Evolutionary conservation across 352 stramenopile genomes (phyloP).

Genomic region (Nothophytophthora sp.): DNA sequence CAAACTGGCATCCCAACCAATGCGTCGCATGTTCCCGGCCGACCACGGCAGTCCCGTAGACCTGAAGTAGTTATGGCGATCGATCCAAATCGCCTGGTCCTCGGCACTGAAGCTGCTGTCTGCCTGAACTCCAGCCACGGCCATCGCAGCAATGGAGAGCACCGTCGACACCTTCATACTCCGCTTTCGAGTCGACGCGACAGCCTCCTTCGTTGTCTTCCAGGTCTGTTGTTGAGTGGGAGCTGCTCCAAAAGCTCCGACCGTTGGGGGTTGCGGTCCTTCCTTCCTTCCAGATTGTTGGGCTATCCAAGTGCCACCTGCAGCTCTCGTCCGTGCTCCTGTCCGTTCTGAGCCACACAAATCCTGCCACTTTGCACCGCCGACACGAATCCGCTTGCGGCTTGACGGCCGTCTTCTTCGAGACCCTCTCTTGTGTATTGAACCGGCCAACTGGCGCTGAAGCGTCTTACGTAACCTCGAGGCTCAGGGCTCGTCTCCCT

Average conservation of each 20-base stretch:
- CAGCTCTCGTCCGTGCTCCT: too few species aligned
- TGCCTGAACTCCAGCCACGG: not conserved
- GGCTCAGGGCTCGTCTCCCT: too few species aligned
- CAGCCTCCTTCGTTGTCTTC: too few species aligned
- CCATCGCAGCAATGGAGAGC: conserved; percentile 21
- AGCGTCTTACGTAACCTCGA: too few species aligned
- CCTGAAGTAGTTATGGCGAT: conserved; percentile 79
- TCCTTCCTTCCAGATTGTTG: too few species aligned
- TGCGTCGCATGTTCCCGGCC: conserved; percentile 63
- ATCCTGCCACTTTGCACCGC: conserved; percentile 9
- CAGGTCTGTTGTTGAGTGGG: too few species aligned
- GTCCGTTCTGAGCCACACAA: conserved; percentile 17
- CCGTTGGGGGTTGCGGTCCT: too few species aligned
- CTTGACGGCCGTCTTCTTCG: conserved; percentile 2
- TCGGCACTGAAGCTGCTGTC: conserved; percentile 25
- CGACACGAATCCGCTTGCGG: conserved; percentile 19
- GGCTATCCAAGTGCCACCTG: too few species aligned
- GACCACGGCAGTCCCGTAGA: conserved; percentile 59
- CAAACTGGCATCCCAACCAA: conserved; percentile 65
- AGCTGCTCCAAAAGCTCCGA: too few species aligned
- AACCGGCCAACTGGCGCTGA: conserved; percentile 11
- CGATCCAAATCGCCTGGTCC: conserved; percentile 67
- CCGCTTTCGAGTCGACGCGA: too few species aligned
- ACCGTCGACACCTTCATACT: conserved; percentile 28
- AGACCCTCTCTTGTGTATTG: not conserved